Conservation (phyloP, 2,329 filamentous ascomycete species). For the Pseudocercospora fijiensis region DNA sequence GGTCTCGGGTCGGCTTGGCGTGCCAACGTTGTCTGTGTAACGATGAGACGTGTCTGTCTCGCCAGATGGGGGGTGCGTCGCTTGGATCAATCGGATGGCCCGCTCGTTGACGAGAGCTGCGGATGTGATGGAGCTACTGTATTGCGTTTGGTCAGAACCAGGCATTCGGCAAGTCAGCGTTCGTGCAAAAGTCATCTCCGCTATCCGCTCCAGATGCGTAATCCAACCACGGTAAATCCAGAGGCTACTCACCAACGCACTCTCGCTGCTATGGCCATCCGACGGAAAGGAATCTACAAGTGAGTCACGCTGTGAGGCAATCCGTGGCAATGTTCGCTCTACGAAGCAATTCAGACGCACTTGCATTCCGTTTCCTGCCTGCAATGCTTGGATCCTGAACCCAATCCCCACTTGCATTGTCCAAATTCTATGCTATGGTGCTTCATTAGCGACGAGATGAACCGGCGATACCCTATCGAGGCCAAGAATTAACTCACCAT, state of each 20-base stretch:
- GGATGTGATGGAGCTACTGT: background rate
- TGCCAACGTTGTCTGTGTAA: slow-evolving; percentile 6
- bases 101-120: background rate
- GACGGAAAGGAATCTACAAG: background rate
- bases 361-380: background rate
- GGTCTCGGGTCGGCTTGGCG: background rate
- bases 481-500: background rate
- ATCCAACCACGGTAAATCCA: background rate
- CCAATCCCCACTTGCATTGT: background rate
- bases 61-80: background rate
- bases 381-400: background rate
- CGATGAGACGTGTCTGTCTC: slow-evolving; percentile 5
- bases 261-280: background rate
- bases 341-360: background rate
- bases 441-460: background rate
- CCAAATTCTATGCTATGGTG: background rate
- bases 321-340: background rate
- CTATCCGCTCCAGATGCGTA: background rate
- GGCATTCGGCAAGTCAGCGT: slow-evolving; percentile 6
- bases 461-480: background rate
- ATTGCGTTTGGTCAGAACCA: slow-evolving; percentile 7
- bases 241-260: background rate
- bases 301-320: background rate
- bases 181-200: slow-evolving; percentile 1
- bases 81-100: background rate